These are phyloP conservation scores for Rhizopus arrhizus DNA, from an alignment of 371 early-diverging fungal genomes.

Conservation along the genomic window DNA sequence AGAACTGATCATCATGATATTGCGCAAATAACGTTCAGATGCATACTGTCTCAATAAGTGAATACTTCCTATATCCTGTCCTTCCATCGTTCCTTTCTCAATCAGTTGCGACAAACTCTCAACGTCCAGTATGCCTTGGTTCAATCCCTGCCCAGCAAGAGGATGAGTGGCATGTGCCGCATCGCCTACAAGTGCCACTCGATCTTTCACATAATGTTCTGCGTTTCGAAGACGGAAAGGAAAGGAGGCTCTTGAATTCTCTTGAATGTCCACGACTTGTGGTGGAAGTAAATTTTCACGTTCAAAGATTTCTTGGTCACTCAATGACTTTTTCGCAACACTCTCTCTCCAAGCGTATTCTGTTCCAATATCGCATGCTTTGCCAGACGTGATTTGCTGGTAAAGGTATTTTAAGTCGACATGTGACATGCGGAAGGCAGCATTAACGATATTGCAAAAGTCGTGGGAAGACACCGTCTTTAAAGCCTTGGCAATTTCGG, in stretches of 20 bases:
- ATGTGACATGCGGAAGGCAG: conserved; percentile 73
- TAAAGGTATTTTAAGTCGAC: conserved; percentile 78
- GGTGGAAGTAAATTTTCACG: conserved; percentile 61
- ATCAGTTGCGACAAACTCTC: conserved; percentile 67
- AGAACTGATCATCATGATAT: conserved; percentile 82
- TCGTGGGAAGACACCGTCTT: conserved; percentile 60
- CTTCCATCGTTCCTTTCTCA: conserved; percentile 64
- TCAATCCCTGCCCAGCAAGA: conserved; percentile 95
- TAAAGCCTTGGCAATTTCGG: conserved; percentile 65
- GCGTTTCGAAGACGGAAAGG: conserved; percentile 85
- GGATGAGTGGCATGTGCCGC: conserved; percentile 98
- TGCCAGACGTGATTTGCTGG: conserved; percentile 52
- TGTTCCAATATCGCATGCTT: conserved; percentile 50
- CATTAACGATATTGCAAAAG: conserved; percentile 78
- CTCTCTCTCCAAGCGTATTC: conserved; percentile 74
- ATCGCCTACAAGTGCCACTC: conserved; percentile 93
- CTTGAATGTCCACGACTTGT: conserved; percentile 62
- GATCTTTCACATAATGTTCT: conserved; percentile 69
- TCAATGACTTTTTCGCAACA: conserved; percentile 37
- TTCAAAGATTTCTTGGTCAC: conserved; percentile 21
- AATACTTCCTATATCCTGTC: conserved; percentile 79
- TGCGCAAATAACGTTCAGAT: conserved; percentile 74
- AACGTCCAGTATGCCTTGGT: conserved; percentile 90
- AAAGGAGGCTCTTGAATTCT: conserved; percentile 78
- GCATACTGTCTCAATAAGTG: conserved; percentile 75